phyloP scores from a whole-genome alignment of 257 asterid genomes.

The Solanum peruvianum region DNA sequence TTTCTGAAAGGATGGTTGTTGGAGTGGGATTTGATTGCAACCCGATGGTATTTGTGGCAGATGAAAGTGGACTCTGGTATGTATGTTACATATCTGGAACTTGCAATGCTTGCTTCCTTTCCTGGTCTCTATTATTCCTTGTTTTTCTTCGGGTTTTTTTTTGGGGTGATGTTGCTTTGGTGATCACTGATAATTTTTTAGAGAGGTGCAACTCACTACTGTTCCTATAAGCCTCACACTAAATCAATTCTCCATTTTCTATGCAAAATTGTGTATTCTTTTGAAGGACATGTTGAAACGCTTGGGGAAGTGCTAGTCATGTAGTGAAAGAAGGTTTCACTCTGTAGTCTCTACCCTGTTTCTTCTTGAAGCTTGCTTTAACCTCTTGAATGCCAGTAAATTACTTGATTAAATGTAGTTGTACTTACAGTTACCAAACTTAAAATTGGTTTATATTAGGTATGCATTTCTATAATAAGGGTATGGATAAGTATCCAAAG shows the following conservation, averaged over 20 bases:
- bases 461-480: not conserved
- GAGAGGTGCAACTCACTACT: not conserved
- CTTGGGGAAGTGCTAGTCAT: not conserved
- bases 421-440: not conserved
- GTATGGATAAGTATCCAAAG: not conserved
- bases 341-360: not conserved
- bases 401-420: not conserved
- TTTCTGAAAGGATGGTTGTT: conserved; percentile 82
- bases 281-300: not conserved
- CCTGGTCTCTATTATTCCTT: not conserved
- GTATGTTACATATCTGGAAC: conserved; percentile 30
- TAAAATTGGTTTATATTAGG: not conserved
- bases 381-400: not conserved
- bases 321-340: not conserved
- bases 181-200: not conserved
- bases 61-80: conserved; percentile 84
- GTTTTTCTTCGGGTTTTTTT: not conserved
- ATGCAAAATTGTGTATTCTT: not conserved
- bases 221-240: not conserved
- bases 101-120: not conserved
- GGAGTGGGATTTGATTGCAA: conserved; percentile 98
- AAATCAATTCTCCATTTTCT: not conserved
- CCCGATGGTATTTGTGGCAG: conserved; percentile 86
- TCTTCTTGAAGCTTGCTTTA: not conserved
- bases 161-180: not conserved